A percentile compares a stretch with the other conserved stretches of the same genome.
These are phyloP conservation scores for Teratosphaeria pseudoeucalypti DNA, from an alignment of 2,329 filamentous ascomycete species.

Conservation along the genomic window DNA sequence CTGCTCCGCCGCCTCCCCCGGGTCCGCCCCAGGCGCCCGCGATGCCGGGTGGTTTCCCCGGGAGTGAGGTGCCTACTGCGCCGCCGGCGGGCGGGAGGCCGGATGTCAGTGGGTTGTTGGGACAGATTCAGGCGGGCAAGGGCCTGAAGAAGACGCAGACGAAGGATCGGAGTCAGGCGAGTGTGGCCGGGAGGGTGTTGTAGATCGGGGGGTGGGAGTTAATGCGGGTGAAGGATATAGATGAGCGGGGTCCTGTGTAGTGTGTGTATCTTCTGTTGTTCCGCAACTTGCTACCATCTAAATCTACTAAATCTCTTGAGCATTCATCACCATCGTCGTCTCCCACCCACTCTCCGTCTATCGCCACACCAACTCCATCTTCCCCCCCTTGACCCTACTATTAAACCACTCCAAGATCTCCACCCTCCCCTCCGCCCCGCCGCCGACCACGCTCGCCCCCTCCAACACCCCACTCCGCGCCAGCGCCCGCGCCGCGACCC, in stretches of 20 bases:
- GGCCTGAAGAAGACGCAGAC: conserved; percentile 79
- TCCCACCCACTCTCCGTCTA: neutral
- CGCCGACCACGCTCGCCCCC: conserved; percentile 32
- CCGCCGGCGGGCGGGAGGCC: conserved; percentile 31
- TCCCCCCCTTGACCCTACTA: conserved; percentile 40
- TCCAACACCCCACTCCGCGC: conserved; percentile 34
- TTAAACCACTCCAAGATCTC: conserved; percentile 50
- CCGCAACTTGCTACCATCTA: too few species aligned
- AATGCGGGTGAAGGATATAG: too few species aligned
- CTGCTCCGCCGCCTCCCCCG: conserved; percentile 44
- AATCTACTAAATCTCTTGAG: too few species aligned
- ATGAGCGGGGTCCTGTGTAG: too few species aligned
- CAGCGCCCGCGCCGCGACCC: conserved; percentile 32
- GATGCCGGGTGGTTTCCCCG: conserved; percentile 17
- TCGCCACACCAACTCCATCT: conserved; percentile 31
- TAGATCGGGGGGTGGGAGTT: conserved; percentile 4
- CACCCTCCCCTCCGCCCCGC: conserved; percentile 36
- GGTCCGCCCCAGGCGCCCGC: conserved; percentile 17
- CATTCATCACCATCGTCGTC: too few species aligned
- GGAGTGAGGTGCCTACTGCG: conserved; percentile 8
- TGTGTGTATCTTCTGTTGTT: too few species aligned
- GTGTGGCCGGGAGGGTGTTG: conserved; percentile 64
- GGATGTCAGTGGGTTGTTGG: conserved; percentile 53
- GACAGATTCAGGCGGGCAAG: conserved; percentile 72
- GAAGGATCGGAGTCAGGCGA: conserved; percentile 67